Percentiles rank a stretch among this genome's conserved stretches.
phyloP scores from a whole-genome alignment of 1,284 basidiomycete species.

The Tilletia setariae region DNA sequence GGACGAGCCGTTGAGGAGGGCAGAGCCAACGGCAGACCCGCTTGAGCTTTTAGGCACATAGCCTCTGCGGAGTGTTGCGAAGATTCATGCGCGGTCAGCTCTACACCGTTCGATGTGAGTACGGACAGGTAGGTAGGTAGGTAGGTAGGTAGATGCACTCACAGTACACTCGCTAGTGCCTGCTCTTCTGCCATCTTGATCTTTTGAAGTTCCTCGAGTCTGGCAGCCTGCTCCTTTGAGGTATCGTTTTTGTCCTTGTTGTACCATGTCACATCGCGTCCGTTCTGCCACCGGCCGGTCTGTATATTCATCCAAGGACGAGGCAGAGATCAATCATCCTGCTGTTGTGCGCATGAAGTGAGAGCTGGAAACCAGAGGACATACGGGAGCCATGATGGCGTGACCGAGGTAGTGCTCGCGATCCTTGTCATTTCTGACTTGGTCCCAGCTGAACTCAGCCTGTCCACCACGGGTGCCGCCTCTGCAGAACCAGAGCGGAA shows the following conservation, averaged over 20 bases:
- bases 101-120: not conserved
- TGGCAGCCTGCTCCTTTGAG: slow-evolving; percentile 11
- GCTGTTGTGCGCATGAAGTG: not conserved
- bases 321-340: not conserved
- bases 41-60: not conserved
- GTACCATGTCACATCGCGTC: slow-evolving; percentile 52
- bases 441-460: slow-evolving; percentile 51
- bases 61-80: not conserved
- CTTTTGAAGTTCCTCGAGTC: slow-evolving; percentile 36
- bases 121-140: too few species aligned
- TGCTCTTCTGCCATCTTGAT: slow-evolving; percentile 48
- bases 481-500: not conserved
- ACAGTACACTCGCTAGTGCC: slow-evolving; percentile 38
- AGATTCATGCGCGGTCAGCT: not conserved
- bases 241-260: slow-evolving; percentile 36
- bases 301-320: not conserved
- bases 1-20: slow-evolving; percentile 25
- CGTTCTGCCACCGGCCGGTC: slow-evolving; percentile 50
- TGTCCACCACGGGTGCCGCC: slow-evolving; percentile 49
- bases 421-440: slow-evolving; percentile 45
- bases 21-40: slow-evolving; percentile 23
- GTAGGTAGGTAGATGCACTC: too few species aligned
- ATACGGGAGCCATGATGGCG: slow-evolving; percentile 43
- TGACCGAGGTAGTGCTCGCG: slow-evolving; percentile 53
- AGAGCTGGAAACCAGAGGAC: not conserved